Evolutionary conservation across 2,329 filamentous ascomycete species (phyloP), one percentile per base, ranked within the genome.

Genomic region (Xylariales sp.): DNA sequence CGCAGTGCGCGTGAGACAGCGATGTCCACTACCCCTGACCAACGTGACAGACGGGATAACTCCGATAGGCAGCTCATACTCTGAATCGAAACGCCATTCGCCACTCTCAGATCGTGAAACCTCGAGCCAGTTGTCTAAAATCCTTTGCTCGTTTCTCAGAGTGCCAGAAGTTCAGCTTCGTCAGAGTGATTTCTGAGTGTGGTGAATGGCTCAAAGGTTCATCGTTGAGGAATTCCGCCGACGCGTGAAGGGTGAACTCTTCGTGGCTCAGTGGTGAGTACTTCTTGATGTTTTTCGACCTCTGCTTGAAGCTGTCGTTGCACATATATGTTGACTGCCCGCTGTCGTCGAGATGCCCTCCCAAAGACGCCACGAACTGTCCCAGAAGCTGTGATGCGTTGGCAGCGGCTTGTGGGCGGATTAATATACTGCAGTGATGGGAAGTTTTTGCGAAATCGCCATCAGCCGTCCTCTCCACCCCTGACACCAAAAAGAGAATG

Each of bases 111-210:
- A 34, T 45, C 2, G 53, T 52, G 48, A 64, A 36, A 28, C 7
- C 32, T 32, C 41, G 41, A 8, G 18, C 49, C 3, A 49, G 30
- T n/a, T 16, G 18, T 54, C n/a, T 18, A 9, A 56, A 50, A 7
- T 46, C 34, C 0, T 32, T 49, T 2, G n/a, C n/a, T 30, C 57
- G 41, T 7, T 53, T 18, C 30, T 62, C 50, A 8, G 63, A 43
- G 16, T 56, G 23, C 63, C 49, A 56, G 36, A 60, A 5, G 16
- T 54, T 60, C 23, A 65, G 7, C 28, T 49, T 46, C n/a, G 50
- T 61, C 43, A 65, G 36, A 1, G 63, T 65, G 34, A 65, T 65
- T 50, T 65, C 56, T 7, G 63, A 65, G 6, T 56, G 41, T n/a
- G 41, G 32, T 14, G 50, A 55, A 36, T 65, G 56, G n/a, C 63